A percentile compares a stretch with the other conserved stretches of the same genome.
Evolutionary conservation across 2,329 filamentous ascomycete species (phyloP).

Genomic region (Botryosphaeria dothidea): DNA sequence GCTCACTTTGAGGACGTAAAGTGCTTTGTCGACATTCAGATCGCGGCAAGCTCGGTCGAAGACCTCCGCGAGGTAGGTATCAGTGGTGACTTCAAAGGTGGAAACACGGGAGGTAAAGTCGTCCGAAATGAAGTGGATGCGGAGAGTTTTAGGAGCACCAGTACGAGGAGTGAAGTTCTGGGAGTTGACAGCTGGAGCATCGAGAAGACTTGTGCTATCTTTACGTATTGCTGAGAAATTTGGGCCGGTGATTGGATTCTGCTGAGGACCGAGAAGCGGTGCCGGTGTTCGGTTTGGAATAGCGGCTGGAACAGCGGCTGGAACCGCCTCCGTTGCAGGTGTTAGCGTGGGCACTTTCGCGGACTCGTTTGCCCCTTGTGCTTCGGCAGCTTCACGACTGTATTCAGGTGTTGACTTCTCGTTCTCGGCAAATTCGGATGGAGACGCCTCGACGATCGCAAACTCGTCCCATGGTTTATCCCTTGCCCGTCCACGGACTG

Average conservation of each 20-base stretch:
- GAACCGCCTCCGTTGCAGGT: conserved; percentile 35
- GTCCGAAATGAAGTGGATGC: conserved; percentile 71
- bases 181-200: conserved; percentile 44
- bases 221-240: conserved; percentile 49
- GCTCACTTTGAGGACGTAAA: conserved; percentile 76
- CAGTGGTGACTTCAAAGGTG: conserved; percentile 74
- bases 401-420: conserved; percentile 68
- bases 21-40: conserved; percentile 74
- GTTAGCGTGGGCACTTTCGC: conserved; percentile 25
- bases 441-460: conserved; percentile 71
- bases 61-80: conserved; percentile 81
- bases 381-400: conserved; percentile 51
- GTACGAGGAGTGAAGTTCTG: conserved; percentile 55
- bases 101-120: conserved; percentile 70
- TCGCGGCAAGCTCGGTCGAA: conserved; percentile 77
- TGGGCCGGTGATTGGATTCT: conserved; percentile 54
- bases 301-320: conserved; percentile 24
- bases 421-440: conserved; percentile 69
- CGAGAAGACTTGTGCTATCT: conserved; percentile 45
- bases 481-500: conserved; percentile 63
- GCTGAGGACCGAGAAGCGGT: conserved; percentile 38
- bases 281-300: conserved; percentile 24
- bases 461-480: conserved; percentile 83
- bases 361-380: conserved; percentile 6
- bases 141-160: conserved; percentile 70